Base-by-base conservation (phyloP, 495 filamentous ascomycete genomes). In the Penicillium manginii region DNA sequence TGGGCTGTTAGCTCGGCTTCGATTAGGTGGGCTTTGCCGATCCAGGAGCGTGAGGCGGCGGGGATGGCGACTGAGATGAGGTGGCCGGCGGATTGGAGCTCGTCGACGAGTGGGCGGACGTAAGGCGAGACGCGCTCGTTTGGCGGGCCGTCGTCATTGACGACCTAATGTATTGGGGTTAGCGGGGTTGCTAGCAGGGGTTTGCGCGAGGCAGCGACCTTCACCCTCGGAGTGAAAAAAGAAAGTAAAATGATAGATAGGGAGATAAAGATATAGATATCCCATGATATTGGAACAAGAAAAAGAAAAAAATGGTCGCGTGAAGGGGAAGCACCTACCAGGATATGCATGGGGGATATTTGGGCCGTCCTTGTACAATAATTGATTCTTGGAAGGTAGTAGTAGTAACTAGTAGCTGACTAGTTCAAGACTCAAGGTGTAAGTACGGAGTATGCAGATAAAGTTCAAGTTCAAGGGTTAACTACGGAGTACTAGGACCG, bases 91-190 rank as follows among this genome's bases (percentile, higher is more conserved):
- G 74, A 62, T 76, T 94, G 84, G 58, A 98, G 88, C 29, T 86
- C 82, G 47, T 85, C 75, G 40, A 97, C 87, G 66, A 96, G 86
- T 40, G 89, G 86, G 69, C 90, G 91, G 59, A 97, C 82, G 71
- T 98, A 98, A 7, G 94, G 94, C 0, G 92, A 96, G 35, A 92
- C 89, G 62, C 88, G 83, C 33, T 83, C 80, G 48, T 89, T 94
- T 43, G 94, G 94, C 22, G 94, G 94, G 9, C 94, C 94, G 73
- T 98, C 94, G 73, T 98, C 94, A 78, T 98, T 98, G 51, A 87
- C 85, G 14, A 93, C 79, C 88, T 91, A 21, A 21, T 12, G 49
- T 29, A 29, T 29, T 29, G 29, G 33, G 48, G 57, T 43, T 54
- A 54, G 42, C 37, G 43, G 15, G 46, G n/a, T 17, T 45, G 6